Conservation (phyloP, 768 basidiomycete species). For the Termitomyces sp. region DNA sequence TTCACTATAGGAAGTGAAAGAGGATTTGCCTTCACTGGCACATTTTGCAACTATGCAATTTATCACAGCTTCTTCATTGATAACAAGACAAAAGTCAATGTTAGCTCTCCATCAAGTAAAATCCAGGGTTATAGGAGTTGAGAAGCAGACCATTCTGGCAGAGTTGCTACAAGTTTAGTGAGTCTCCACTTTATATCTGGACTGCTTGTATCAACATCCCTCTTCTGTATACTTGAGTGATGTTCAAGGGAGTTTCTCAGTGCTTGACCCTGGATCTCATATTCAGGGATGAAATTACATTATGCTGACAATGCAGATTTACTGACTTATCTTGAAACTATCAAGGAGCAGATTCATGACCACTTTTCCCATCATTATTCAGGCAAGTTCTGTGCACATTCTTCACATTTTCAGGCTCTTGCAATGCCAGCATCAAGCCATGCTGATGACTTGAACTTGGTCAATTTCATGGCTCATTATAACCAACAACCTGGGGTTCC, state of each 20-base stretch:
- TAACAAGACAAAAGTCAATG: not conserved
- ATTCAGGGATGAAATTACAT: not conserved
- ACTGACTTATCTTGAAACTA: not conserved
- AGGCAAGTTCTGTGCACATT: not conserved
- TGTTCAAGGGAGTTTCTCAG: too few species aligned
- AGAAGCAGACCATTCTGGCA: too few species aligned
- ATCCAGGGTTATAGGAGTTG: too few species aligned
- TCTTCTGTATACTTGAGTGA: too few species aligned
- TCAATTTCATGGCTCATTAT: not conserved
- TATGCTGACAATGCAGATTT: not conserved
- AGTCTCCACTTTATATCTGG: not conserved
- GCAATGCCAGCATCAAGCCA: not conserved
- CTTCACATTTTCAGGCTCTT: not conserved
- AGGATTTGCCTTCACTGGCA: slow-evolving; percentile 6
- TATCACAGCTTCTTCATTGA: slow-evolving; percentile 5
- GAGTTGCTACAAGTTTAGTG: not conserved
- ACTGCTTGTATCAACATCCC: not conserved
- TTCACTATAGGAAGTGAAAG: slow-evolving; percentile 1
- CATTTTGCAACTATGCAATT: slow-evolving; percentile 11
- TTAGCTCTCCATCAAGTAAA: too few species aligned
- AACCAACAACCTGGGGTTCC: not conserved
- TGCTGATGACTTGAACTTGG: not conserved
- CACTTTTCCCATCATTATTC: slow-evolving; percentile 4
- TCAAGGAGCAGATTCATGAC: not conserved
- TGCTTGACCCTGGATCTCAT: not conserved